These are phyloP conservation scores for Nemania serpens DNA, from an alignment of 2,329 filamentous ascomycete species.

Conservation along the genomic window DNA sequence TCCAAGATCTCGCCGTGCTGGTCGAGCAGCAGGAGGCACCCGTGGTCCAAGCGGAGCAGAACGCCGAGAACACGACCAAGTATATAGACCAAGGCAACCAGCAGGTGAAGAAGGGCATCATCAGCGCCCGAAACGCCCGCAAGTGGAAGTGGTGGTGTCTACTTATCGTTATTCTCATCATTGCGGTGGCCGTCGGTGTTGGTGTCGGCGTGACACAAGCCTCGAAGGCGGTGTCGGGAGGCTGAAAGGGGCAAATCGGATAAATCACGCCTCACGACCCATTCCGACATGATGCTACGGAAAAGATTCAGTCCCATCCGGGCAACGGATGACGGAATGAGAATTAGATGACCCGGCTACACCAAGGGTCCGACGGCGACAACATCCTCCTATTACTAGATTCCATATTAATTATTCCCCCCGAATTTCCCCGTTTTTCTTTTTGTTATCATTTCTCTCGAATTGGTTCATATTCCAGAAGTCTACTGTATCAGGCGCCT, in stretches of 20 bases:
- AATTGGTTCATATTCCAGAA: background rate
- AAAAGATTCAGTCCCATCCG: background rate
- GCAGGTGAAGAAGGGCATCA: conserved; percentile 70
- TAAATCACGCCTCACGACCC: background rate
- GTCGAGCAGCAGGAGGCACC: conserved; percentile 73
- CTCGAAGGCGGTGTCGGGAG: conserved; percentile 8
- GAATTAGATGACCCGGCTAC: background rate
- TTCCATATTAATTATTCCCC: conserved; percentile 16
- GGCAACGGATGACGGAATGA: background rate
- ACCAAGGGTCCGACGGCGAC: conserved; percentile 1
- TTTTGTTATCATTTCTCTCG: conserved; percentile 5
- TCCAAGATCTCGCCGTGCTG: conserved; percentile 74
- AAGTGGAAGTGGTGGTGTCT: conserved; percentile 85
- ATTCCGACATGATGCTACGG: background rate
- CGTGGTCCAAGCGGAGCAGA: conserved; percentile 65
- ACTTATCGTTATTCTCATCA: conserved; percentile 62
- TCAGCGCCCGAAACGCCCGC: conserved; percentile 67
- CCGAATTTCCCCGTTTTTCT: background rate
- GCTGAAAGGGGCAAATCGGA: background rate
- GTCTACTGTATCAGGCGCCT: background rate
- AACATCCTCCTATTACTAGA: conserved; percentile 4
- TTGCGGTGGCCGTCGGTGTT: conserved; percentile 57
- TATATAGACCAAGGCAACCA: conserved; percentile 72
- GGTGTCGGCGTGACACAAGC: conserved; percentile 26
- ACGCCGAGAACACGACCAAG: conserved; percentile 67